phyloP scores from a whole-genome alignment of 2,329 filamentous ascomycete species.

The Chalara sp. region DNA sequence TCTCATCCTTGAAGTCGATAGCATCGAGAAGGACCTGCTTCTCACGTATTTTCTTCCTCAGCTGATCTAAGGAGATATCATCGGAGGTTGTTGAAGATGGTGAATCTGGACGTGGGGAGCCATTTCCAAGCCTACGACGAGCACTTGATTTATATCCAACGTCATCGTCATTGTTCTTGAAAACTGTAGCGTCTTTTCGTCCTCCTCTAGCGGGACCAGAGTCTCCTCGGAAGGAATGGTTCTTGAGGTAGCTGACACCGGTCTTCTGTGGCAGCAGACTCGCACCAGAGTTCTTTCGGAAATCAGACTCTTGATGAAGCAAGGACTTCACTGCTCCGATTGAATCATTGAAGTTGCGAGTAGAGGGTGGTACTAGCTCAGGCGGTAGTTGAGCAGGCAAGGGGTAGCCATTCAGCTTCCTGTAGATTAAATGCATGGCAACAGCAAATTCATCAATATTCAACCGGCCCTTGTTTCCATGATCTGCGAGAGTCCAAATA shows the following conservation, averaged over 20 bases:
- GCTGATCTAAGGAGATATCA: slow-evolving; percentile 77
- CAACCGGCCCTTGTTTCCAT: slow-evolving; percentile 86
- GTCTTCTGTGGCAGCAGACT: slow-evolving; percentile 91
- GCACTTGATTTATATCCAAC: slow-evolving; percentile 92
- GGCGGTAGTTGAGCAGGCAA: slow-evolving; percentile 81
- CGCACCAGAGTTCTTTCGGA: slow-evolving; percentile 81
- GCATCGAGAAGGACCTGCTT: slow-evolving; percentile 92
- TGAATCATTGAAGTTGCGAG: slow-evolving; percentile 85
- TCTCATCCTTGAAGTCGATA: slow-evolving; percentile 93
- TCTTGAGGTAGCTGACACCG: slow-evolving; percentile 97
- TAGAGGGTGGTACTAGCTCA: slow-evolving; percentile 90
- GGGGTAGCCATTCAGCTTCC: slow-evolving; percentile 93
- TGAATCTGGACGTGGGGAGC: slow-evolving; percentile 74
- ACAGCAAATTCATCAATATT: slow-evolving; percentile 97
- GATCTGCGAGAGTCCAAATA: slow-evolving; percentile 91
- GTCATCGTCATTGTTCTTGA: slow-evolving; percentile 91
- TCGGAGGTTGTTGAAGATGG: slow-evolving; percentile 68
- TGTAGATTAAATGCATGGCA: slow-evolving; percentile 97
- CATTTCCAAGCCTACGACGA: slow-evolving; percentile 66
- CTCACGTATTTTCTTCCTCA: slow-evolving; percentile 88
- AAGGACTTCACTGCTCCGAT: slow-evolving; percentile 90
- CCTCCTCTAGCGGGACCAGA: slow-evolving; percentile 49
- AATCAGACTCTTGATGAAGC: slow-evolving; percentile 82
- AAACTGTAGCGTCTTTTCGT: slow-evolving; percentile 92
- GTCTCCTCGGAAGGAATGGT: slow-evolving; percentile 75